Evolutionary conservation across 768 basidiomycete species (phyloP), one percentile per base, ranked within the genome.

Genomic region (Cytidiella melzeri): DNA sequence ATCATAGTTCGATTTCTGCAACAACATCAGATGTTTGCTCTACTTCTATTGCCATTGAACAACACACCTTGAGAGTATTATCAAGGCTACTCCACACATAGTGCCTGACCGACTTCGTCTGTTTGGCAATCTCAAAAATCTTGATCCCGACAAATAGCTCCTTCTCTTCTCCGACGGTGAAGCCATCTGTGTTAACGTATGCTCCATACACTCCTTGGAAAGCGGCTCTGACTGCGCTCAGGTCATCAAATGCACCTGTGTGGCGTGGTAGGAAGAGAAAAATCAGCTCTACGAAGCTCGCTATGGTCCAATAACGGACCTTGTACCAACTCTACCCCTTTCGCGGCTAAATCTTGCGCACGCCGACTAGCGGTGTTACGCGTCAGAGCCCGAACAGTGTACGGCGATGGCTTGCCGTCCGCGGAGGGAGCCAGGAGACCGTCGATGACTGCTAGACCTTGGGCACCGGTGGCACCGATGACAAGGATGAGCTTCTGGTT

Each of bases 391-490:
- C 71, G 69, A 4, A 72, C 64, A 13, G 57, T 54, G 50, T 69
- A 72, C 0, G 70, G 71, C 19, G 71, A 70, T 0, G 71, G 65
- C 12, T 57, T 59, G 2, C 69, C 69, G 40, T 69, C 64, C 19
- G 56, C 54, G 45, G 42, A 56, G 12, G 60, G 59, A 19, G 61
- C 59, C 28, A 72, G 64, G 21, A 72, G 59, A 19, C 64, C 63
- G 37, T 67, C 61, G 23, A 70, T 61, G 43, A 71, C 67, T 20
- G 61, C 60, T 48, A 65, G 58, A 11, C 72, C 72, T 50, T 73
- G 72, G 3, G 70, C 70, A 43, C 72, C 72, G 38, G 72, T 73
- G 4, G 67, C 72, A 25, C 72, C 72, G 20, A 73, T 68, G 38
- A 73, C 69, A 41, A 71, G 62, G 46, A 73, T 70, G 45, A 68